phyloP scores from a whole-genome alignment of 345 rosid species.

The Geranium brycei region DNA sequence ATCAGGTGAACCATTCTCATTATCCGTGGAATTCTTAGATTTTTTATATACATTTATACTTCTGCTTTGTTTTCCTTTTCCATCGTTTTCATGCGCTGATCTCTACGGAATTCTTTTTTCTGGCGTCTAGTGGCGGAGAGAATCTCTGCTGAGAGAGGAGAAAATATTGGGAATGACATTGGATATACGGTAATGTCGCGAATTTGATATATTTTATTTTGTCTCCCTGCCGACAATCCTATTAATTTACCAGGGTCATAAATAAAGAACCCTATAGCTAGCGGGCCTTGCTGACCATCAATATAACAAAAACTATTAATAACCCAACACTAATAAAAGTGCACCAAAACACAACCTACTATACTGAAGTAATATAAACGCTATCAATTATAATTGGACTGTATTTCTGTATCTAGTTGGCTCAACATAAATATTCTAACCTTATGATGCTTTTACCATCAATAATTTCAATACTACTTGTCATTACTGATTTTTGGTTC shows the following conservation, averaged over 20 bases:
- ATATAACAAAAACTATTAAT: too few relatives aligned
- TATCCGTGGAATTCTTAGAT: slow-evolving; percentile 6
- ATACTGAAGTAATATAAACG: too few relatives aligned
- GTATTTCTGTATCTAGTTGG: too few relatives aligned
- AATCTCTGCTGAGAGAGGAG: slow-evolving; percentile 78
- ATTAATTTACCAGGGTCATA: too few relatives aligned
- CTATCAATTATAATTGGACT: too few relatives aligned
- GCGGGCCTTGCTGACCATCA: too few relatives aligned
- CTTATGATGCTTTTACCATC: background rate
- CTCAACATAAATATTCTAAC: too few relatives aligned
- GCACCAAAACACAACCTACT: too few relatives aligned
- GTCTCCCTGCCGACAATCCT: too few relatives aligned
- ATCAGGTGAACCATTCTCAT: slow-evolving; percentile 37
- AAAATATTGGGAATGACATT: slow-evolving; percentile 55
- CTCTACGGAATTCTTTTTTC: slow-evolving; percentile 9
- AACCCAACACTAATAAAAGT: too few relatives aligned
- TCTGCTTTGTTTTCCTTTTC: background rate
- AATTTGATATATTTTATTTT: too few relatives aligned
- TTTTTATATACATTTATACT: background rate
- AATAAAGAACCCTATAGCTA: too few relatives aligned
- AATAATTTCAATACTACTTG: background rate
- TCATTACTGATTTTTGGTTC: slow-evolving; percentile 11
- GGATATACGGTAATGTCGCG: slow-evolving; percentile 66
- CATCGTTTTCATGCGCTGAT: background rate
- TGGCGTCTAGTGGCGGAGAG: slow-evolving; percentile 71